These are phyloP conservation scores for Pythium scleroteichum DNA, from an alignment of 352 stramenopile species.

Conservation along the genomic window DNA sequence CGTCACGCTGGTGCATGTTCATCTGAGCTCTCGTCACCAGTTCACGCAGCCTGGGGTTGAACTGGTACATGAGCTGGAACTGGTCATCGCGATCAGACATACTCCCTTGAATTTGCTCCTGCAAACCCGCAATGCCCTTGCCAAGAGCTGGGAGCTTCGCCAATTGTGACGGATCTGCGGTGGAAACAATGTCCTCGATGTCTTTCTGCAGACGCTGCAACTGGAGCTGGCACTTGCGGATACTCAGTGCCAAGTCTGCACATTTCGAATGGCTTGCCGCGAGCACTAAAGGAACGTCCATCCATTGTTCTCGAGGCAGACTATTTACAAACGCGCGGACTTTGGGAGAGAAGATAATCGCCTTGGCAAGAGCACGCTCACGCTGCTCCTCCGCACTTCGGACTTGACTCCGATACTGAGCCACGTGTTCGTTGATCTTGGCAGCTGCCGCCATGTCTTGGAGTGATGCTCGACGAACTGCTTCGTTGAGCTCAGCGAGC, in stretches of 20 bases:
- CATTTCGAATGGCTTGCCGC: slow-evolving; percentile 51
- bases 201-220: slow-evolving; percentile 33
- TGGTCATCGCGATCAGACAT: slow-evolving; percentile 51
- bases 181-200: slow-evolving; percentile 53
- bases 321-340: slow-evolving; percentile 38
- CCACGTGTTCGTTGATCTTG: slow-evolving; percentile 45
- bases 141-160: slow-evolving; percentile 42
- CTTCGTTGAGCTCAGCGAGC: slow-evolving; percentile 18
- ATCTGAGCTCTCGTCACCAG: slow-evolving; percentile 1
- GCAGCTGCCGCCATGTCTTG: slow-evolving; percentile 51
- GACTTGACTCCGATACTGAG: slow-evolving; percentile 32
- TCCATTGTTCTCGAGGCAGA: slow-evolving; percentile 32
- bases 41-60: slow-evolving; percentile 42
- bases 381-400: slow-evolving; percentile 38
- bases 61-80: slow-evolving; percentile 72
- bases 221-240: slow-evolving; percentile 35
- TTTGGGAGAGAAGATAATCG: slow-evolving; percentile 56
- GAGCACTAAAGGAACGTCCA: slow-evolving; percentile 47
- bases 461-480: slow-evolving; percentile 37
- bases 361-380: slow-evolving; percentile 43
- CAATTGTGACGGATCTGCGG: slow-evolving; percentile 43
- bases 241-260: slow-evolving; percentile 33
- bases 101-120: slow-evolving; percentile 34
- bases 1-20: too few relatives aligned
- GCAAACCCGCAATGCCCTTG: slow-evolving; percentile 34